Percentiles rank a stretch among this genome's conserved stretches.
Conservation (phyloP, 257 asterid species). For the Nicotiana undulata region DNA sequence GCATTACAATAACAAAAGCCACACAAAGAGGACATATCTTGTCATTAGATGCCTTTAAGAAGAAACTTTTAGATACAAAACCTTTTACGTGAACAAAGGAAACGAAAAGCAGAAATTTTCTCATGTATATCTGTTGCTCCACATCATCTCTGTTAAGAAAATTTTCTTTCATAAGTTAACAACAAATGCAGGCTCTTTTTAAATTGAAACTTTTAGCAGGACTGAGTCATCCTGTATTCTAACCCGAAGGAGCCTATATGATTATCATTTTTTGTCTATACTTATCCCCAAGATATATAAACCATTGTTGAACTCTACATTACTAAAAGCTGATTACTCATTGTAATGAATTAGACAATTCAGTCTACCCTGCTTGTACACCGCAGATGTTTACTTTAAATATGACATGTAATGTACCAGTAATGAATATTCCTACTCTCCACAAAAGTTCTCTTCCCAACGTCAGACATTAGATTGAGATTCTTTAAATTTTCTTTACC, state of each 20-base stretch:
- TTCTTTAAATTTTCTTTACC: not conserved
- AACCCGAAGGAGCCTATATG: not conserved
- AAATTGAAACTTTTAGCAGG: not conserved
- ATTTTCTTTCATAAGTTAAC: not conserved
- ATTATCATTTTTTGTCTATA: not conserved
- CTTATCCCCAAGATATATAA: not conserved
- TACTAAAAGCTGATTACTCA: not conserved
- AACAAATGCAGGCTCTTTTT: not conserved
- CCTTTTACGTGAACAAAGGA: not conserved
- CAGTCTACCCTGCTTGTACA: not conserved
- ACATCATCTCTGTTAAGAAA: not conserved
- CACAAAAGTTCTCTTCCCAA: not conserved
- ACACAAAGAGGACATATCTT: not conserved
- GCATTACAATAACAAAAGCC: conserved; percentile 13
- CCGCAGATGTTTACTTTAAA: not conserved
- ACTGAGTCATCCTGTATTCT: not conserved
- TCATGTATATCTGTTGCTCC: not conserved
- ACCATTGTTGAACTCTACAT: not conserved
- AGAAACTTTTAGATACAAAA: not conserved
- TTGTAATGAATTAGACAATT: not conserved
- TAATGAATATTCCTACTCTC: not conserved
- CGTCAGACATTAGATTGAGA: not conserved
- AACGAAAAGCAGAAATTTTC: not conserved
- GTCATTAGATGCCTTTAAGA: not conserved
- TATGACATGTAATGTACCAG: not conserved